These are phyloP conservation scores for Ogataea salicorniae DNA, from an alignment of 805 yeast genomes.

Conservation along the genomic window DNA sequence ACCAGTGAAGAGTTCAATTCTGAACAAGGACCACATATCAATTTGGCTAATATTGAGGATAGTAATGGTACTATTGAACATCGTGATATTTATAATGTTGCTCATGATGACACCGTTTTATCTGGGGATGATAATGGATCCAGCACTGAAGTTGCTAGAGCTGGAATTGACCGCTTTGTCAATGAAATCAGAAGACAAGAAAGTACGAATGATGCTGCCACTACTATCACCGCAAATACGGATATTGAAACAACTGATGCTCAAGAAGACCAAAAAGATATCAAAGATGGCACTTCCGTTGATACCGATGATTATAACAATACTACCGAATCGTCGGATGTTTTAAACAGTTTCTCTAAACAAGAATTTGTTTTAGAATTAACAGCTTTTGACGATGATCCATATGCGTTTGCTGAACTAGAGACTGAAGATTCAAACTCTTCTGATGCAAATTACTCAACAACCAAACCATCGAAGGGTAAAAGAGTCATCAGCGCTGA, in stretches of 20 bases:
- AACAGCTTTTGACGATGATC: slow-evolving; percentile 39
- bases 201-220: slow-evolving; percentile 1
- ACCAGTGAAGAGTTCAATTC: slow-evolving; percentile 5
- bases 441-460: slow-evolving; percentile 5
- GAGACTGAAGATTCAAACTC: slow-evolving; percentile 19
- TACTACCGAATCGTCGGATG: not conserved
- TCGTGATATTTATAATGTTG: slow-evolving; percentile 5
- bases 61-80: slow-evolving; percentile 12
- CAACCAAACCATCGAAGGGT: not conserved
- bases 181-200: no score
- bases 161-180: no score
- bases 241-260: not conserved
- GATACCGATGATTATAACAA: not conserved
- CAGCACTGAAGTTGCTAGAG: not conserved
- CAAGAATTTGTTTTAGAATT: slow-evolving; percentile 22
- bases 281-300: not conserved
- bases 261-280: not conserved
- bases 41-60: slow-evolving; percentile 1
- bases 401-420: slow-evolving; percentile 36
- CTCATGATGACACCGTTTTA: slow-evolving; percentile 8
- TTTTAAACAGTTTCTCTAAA: slow-evolving; percentile 22
- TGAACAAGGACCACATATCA: not conserved
- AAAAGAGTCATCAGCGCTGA: slow-evolving; percentile 21
- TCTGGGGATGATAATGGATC: slow-evolving; percentile 1
- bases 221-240: slow-evolving; percentile 3